Percentiles rank a stretch among this genome's conserved stretches.
Evolutionary conservation across 2,329 filamentous ascomycete genomes (phyloP).

Genomic region (Cercospora sp.): DNA sequence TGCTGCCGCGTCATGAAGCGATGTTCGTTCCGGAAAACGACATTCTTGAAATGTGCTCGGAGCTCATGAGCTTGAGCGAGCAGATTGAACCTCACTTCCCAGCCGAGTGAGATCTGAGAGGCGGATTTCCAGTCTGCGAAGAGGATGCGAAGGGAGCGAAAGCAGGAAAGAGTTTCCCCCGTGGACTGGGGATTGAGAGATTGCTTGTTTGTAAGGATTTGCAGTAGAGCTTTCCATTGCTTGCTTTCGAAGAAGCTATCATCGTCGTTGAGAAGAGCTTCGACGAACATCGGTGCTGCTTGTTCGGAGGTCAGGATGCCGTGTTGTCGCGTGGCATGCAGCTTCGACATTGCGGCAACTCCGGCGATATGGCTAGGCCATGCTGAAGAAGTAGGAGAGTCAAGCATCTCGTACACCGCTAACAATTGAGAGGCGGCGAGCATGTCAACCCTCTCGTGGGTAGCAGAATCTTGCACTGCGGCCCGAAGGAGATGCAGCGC

Average conservation of each 20-base stretch:
- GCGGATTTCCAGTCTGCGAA: constrained; percentile 15
- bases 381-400: constrained; percentile 10
- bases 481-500: constrained; percentile 19
- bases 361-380: constrained; percentile 22
- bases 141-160: constrained; percentile 13
- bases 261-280: constrained; percentile 21
- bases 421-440: constrained; percentile 20
- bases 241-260: constrained; percentile 18
- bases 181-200: constrained; percentile 12
- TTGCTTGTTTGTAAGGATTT: constrained; percentile 13
- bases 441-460: constrained; percentile 19
- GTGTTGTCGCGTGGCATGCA: constrained; percentile 2
- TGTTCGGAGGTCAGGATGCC: constrained; percentile 5
- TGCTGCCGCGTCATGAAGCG: constrained; percentile 10
- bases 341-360: constrained; percentile 20
- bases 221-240: constrained; percentile 21
- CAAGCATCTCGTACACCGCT: constrained; percentile 23
- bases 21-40: constrained; percentile 15
- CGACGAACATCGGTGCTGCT: constrained; percentile 23
- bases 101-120: not conserved
- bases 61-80: constrained; percentile 19
- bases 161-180: constrained; percentile 17
- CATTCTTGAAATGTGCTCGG: constrained; percentile 13
- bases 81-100: constrained; percentile 9
- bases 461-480: constrained; percentile 14